Base-by-base conservation (phyloP, 2,329 filamentous ascomycete genomes). In the Cercospora canescens region DNA sequence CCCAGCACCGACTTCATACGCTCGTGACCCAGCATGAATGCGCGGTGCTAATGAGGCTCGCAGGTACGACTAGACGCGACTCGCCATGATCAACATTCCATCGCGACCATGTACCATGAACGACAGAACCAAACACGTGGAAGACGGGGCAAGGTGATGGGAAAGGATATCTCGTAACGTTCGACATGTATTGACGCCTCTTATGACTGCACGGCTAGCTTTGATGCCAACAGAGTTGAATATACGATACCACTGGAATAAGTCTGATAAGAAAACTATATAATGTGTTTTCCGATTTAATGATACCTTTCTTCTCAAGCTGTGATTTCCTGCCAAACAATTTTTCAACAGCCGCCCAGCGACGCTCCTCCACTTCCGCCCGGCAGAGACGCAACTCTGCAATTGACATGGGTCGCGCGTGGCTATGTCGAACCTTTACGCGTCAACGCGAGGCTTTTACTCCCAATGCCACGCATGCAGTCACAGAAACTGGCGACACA, bases 31-130 rank as follows among this genome's bases (percentile, higher is more conserved):
- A 35, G 62, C 50, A 56, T 62, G 54, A 41, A 50, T 41, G 50
- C 34, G 34, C 48, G 60, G 54, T 55, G 60, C 62, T 63, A 63
- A 63, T 41, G n/a, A 21, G 32, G 28, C 54, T 52, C 39, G 41
- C 39, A 63, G 62, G 62, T 63, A 63, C 55, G 62, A 63, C 16
- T 63, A 59, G 41, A 58, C 26, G 57, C 50, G 60, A 56, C 50
- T 32, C 48, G 16, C 24, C 32, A 45, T 26, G 6, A 28, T 9
- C 18, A 30, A 37, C 24, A 37, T n/a, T 14, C 32, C 50, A 48
- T 28, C 30, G 59, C 59, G 28, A 32, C 16, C 24, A 60, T 24
- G 55, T 34, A 61, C 45, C 21, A 61, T 30, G 30, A 61, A 63
- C 61, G 52, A 63, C 52, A 63, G 61, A 35, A 63, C 18, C 26